These are phyloP conservation scores for Sporothrix variecibatus DNA, from an alignment of 2,329 filamentous ascomycete species.

Conservation along the genomic window DNA sequence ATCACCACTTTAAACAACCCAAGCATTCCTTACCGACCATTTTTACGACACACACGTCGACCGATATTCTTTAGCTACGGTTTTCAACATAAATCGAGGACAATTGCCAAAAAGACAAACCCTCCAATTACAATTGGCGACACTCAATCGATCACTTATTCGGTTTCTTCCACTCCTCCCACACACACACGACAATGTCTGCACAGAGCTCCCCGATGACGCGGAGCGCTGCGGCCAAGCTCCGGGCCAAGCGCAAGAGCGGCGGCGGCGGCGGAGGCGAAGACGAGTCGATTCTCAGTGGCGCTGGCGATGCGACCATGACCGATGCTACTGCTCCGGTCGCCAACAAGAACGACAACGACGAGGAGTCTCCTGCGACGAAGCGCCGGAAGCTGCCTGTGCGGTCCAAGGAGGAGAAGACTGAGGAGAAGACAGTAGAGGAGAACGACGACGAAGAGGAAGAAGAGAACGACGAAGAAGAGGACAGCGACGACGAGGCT, in stretches of 20 bases:
- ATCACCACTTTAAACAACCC: not conserved
- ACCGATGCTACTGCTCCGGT: not conserved
- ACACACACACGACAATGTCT: conserved; percentile 19
- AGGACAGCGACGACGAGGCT: conserved; percentile 58
- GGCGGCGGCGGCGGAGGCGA: conserved; percentile 7
- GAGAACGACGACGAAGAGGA: conserved; percentile 32
- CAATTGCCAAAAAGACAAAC: not conserved
- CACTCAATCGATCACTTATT: not conserved
- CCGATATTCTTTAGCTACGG: not conserved
- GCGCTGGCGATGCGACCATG: not conserved
- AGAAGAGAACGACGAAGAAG: conserved; percentile 43
- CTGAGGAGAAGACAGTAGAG: conserved; percentile 24
- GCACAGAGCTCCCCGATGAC: conserved; percentile 25
- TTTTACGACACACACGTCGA: not conserved
- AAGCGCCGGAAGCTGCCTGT: conserved; percentile 24
- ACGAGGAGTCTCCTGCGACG: conserved; percentile 16
- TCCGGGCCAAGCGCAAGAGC: conserved; percentile 26
- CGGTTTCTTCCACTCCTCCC: not conserved
- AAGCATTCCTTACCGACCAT: not conserved
- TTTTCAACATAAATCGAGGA: not conserved
- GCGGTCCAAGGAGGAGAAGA: conserved; percentile 34
- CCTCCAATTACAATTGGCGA: not conserved
- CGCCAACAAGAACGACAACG: not conserved
- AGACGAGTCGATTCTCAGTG: not conserved
- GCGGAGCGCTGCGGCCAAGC: conserved; percentile 25